Evolutionary conservation across 768 basidiomycete species (phyloP), one percentile per base, ranked within the genome.

Genomic region (Tylopilus balloui): DNA sequence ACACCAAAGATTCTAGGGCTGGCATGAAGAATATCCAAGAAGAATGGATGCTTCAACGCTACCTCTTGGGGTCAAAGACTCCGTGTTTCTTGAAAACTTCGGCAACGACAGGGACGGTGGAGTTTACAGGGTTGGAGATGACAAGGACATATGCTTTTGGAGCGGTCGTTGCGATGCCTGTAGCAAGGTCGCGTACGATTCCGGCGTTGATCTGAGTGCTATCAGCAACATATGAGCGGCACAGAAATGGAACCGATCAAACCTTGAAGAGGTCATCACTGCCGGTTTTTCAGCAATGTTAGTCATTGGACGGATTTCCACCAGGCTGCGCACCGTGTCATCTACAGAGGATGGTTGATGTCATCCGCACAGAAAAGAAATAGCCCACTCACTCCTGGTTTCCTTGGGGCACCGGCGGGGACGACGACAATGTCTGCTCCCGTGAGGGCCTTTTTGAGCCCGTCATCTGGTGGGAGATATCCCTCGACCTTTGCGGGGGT

Each of bases 81-180:
- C 84, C 85, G 56, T 86, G 80, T 70, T 91, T 86, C 82, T 95
- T 99, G 75, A 94, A 81, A 31, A 95, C 86, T 70, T 98, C 95
- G 14, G 83, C 92, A 39, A 92, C 92, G 63, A 99, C 91, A 41
- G 96, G 96, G 32, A 98, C 95, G 32, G 96, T 97, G 36, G 95
- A 97, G 81, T 99, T 98, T 66, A 99, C 95, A 27, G 96, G 96
- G 77, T 99, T 99, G 60, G 96, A 95, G 70, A 99, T 98, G 58
- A 99, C 93, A 42, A 93, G 81, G 38, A 98, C 81, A 61, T 88
- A 86, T 19, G 96, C 96, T 64, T 92, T 93, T 51, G 95, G 95
- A 36, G 82, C 81, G 42, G 72, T 65, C 14, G 78, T 83, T 14
- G 95, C 94, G 60, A 93, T 89, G 27, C 89, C 93, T 29, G 81